Conservation (phyloP, 169 alveolate species). For the Eimeria necatrix region DNA sequence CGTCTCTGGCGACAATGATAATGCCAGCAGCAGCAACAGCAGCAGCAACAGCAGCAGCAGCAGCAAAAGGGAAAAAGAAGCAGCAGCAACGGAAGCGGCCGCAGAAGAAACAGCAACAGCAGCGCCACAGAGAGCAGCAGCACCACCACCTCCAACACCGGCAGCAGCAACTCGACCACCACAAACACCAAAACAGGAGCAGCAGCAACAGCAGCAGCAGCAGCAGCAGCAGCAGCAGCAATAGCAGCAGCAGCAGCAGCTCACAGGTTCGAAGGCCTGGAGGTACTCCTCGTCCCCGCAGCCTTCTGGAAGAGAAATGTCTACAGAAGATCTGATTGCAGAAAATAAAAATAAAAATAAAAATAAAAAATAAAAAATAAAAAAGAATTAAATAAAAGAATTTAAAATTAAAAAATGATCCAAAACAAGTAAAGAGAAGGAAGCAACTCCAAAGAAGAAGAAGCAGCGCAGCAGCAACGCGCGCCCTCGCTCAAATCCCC, state of each 20-base stretch:
- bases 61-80: too few species aligned
- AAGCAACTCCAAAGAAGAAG: too few species aligned
- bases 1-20: background rate
- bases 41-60: too few species aligned
- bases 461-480: too few species aligned
- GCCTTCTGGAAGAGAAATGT: slow-evolving; percentile 25
- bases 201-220: background rate
- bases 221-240: background rate
- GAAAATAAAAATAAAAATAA: background rate
- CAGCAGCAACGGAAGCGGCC: background rate
- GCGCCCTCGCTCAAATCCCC: too few species aligned
- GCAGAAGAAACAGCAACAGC: background rate
- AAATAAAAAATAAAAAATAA: background rate
- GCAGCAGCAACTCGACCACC: background rate
- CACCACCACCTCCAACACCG: background rate
- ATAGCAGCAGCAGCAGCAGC: background rate
- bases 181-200: too few species aligned
- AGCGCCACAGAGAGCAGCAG: background rate
- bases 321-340: slow-evolving; percentile 50
- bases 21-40: too few species aligned
- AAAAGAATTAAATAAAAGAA: too few species aligned
- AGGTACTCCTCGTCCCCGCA: slow-evolving; percentile 48
- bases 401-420: too few species aligned
- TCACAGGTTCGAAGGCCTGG: background rate
- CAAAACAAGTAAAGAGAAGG: too few species aligned